phyloP scores from a whole-genome alignment of 2,329 filamentous ascomycete genomes.

The Aphanoascus verrucosus region DNA sequence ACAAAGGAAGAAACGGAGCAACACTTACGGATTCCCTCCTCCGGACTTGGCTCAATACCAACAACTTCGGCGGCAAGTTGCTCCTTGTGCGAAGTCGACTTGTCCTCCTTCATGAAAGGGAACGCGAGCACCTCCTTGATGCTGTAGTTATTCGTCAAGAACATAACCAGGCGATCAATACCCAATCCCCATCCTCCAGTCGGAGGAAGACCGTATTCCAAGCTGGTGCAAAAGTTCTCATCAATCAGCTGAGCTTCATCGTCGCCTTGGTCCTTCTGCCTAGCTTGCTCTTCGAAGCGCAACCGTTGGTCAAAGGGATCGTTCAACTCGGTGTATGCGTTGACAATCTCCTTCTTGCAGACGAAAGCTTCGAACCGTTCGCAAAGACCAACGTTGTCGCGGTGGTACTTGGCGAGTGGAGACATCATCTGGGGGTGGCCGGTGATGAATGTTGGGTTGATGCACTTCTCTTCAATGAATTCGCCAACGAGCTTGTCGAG shows the following conservation, averaged over 20 bases:
- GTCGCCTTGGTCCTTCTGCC: constrained; percentile 91
- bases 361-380: constrained; percentile 98
- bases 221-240: constrained; percentile 82
- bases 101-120: constrained; percentile 94
- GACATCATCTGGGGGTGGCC: constrained; percentile 86
- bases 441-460: constrained; percentile 86
- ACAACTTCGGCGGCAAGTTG: constrained; percentile 52
- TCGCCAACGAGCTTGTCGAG: constrained; percentile 90
- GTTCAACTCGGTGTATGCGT: constrained; percentile 96
- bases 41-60: constrained; percentile 48
- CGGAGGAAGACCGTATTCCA: constrained; percentile 85
- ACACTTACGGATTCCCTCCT: constrained; percentile 48
- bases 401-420: constrained; percentile 91
- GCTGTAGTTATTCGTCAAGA: constrained; percentile 86
- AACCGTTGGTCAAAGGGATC: constrained; percentile 90
- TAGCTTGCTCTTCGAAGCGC: constrained; percentile 87
- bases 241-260: constrained; percentile 94
- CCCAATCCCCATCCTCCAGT: constrained; percentile 96
- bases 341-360: constrained; percentile 92
- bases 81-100: constrained; percentile 31
- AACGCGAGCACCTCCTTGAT: constrained; percentile 96
- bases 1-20: constrained; percentile 6
- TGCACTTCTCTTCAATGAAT: constrained; percentile 85
- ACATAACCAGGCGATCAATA: constrained; percentile 89
- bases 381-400: constrained; percentile 68